Conservation (phyloP, 345 rosid genomes). For the Sonneratia alba region DNA sequence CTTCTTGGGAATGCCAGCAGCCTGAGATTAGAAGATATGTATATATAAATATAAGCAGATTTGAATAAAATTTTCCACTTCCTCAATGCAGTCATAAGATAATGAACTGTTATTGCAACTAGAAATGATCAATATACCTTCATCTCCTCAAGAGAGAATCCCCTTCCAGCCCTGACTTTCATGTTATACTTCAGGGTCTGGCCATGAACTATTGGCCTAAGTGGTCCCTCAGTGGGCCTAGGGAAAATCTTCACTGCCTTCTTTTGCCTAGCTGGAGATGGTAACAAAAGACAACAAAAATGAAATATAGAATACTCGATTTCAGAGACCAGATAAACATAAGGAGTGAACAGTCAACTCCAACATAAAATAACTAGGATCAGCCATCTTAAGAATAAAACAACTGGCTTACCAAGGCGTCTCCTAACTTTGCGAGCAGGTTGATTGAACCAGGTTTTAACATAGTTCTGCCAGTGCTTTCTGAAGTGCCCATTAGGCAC, state of each 20-base stretch:
- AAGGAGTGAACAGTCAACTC: background rate
- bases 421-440: constrained; percentile 70
- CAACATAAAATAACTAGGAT: background rate
- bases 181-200: constrained; percentile 39
- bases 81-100: no score
- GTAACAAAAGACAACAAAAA: background rate
- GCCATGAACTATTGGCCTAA: constrained; percentile 37
- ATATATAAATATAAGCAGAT: no score
- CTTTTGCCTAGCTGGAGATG: constrained; percentile 27
- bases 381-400: background rate
- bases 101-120: background rate
- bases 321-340: background rate
- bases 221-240: constrained; percentile 38
- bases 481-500: constrained; percentile 58
- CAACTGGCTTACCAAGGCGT: constrained; percentile 27
- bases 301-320: background rate
- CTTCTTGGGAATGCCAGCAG: constrained; percentile 58
- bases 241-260: constrained; percentile 42
- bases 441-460: constrained; percentile 81
- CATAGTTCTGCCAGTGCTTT: constrained; percentile 80
- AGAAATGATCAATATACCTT: constrained; percentile 19
- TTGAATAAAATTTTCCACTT: no score
- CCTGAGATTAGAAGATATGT: constrained; percentile 11
- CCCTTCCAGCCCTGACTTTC: constrained; percentile 24
- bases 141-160: constrained; percentile 25